phyloP scores from a whole-genome alignment of 164 flowering plant genomes.

The Platanus orientalis region DNA sequence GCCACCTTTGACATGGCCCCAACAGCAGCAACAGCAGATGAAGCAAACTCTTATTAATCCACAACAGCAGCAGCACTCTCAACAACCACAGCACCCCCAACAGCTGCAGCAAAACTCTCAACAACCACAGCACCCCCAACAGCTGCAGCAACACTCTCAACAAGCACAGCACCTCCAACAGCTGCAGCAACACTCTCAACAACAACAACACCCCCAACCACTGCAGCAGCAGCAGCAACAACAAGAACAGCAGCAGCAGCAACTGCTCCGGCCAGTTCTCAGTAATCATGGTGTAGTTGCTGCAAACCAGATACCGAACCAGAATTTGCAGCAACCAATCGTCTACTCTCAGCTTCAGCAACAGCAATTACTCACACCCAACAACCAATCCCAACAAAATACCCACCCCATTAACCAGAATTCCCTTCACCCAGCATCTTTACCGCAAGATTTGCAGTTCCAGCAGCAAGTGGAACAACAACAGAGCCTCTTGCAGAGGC shows the following conservation, averaged over 20 bases:
- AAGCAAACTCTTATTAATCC: constrained; percentile 19
- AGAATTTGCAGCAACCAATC: constrained; percentile 41
- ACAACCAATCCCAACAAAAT: constrained; percentile 38
- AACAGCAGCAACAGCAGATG: constrained; percentile 47
- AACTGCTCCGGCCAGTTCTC: constrained; percentile 23
- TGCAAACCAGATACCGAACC: constrained; percentile 42
- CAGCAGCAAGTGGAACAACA: constrained; percentile 63
- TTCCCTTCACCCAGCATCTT: constrained; percentile 36
- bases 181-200: constrained; percentile 35
- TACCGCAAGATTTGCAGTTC: constrained; percentile 58
- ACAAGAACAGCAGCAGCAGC: constrained; percentile 23
- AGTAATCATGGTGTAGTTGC: constrained; percentile 27
- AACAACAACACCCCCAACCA: constrained; percentile 32
- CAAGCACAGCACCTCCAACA: constrained; percentile 36
- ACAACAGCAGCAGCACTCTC: constrained; percentile 23
- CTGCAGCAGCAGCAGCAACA: constrained; percentile 29
- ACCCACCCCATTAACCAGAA: constrained; percentile 27
- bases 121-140: constrained; percentile 34
- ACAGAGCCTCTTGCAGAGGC: constrained; percentile 40
- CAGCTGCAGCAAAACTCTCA: constrained; percentile 28
- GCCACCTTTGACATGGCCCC: constrained; percentile 46
- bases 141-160: constrained; percentile 31
- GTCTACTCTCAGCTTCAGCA: constrained; percentile 61
- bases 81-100: constrained; percentile 17
- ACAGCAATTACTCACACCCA: constrained; percentile 42